A percentile compares a stretch with the other conserved stretches of the same genome.
Evolutionary conservation across 805 yeast genomes (phyloP).

Genomic region (Candida multigemmis): DNA sequence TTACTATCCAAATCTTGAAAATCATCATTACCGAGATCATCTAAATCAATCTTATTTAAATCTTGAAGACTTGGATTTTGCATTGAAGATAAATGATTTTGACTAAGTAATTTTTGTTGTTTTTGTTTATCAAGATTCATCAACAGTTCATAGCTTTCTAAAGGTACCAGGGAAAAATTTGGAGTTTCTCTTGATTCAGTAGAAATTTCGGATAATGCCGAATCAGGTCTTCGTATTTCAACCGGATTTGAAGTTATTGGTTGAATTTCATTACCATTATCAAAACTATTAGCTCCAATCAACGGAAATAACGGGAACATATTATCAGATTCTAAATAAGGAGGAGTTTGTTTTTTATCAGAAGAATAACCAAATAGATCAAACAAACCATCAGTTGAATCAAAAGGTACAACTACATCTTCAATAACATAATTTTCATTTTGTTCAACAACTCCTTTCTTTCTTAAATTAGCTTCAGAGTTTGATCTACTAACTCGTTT

Average conservation of each 20-base stretch:
- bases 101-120: too few relatives aligned
- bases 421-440: slow-evolving; percentile 15
- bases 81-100: too few relatives aligned
- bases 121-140: too few relatives aligned
- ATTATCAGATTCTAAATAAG: neutral
- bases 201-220: neutral
- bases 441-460: slow-evolving; percentile 1
- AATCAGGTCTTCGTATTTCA: slow-evolving; percentile 1
- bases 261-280: slow-evolving; percentile 20
- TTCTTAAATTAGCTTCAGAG: slow-evolving; percentile 6
- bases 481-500: slow-evolving; percentile 5
- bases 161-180: too few relatives aligned
- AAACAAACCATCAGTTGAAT: slow-evolving; percentile 15
- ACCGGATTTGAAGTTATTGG: slow-evolving; percentile 25
- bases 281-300: slow-evolving; percentile 29
- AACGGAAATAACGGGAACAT: slow-evolving; percentile 33
- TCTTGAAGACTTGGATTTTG: too few relatives aligned
- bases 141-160: too few relatives aligned
- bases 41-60: too few relatives aligned
- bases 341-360: slow-evolving; percentile 3
- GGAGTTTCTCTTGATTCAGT: too few relatives aligned
- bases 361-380: slow-evolving; percentile 14
- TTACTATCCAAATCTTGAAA: too few relatives aligned
- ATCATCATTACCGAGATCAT: too few relatives aligned
- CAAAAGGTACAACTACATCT: slow-evolving; percentile 21